Conservation (phyloP, 495 filamentous ascomycete genomes). For the Astrothelium subdiscretum region DNA sequence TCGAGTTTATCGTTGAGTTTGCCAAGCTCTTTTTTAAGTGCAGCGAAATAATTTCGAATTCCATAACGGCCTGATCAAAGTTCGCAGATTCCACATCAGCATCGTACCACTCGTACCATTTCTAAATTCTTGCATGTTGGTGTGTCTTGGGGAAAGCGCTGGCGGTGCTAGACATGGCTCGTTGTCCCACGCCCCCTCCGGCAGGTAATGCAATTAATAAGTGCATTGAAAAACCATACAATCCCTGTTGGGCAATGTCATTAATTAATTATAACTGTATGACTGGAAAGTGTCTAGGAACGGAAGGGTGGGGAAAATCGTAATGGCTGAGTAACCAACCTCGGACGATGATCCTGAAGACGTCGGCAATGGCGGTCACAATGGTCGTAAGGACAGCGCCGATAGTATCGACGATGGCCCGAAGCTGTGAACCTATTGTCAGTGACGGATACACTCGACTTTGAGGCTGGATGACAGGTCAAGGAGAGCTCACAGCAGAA, state of each 20-base stretch:
- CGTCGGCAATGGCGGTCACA: slow-evolving; percentile 64
- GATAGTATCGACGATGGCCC: slow-evolving; percentile 69
- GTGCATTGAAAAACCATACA: slow-evolving; percentile 63
- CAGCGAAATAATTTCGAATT: neutral
- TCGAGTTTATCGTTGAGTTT: neutral
- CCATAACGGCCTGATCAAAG: neutral
- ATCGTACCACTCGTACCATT: neutral
- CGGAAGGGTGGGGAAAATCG: neutral
- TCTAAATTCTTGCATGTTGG: neutral
- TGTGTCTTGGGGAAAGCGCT: neutral
- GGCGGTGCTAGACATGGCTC: slow-evolving; percentile 12
- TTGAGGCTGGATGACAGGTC: neutral
- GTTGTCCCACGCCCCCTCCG: slow-evolving; percentile 5
- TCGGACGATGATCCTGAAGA: slow-evolving; percentile 69
- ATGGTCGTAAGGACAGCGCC: slow-evolving; percentile 74
- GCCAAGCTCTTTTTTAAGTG: neutral
- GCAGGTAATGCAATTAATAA: slow-evolving; percentile 19
- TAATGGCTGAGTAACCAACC: slow-evolving; percentile 20
- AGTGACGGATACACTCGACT: slow-evolving; percentile 5
- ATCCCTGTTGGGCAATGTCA: slow-evolving; percentile 31
- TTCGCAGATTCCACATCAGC: neutral
- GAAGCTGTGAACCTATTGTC: slow-evolving; percentile 46
- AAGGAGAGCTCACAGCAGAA: slow-evolving; percentile 67
- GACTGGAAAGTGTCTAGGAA: neutral
- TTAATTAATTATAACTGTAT: neutral